Evolutionary conservation across 768 basidiomycete species (phyloP), one percentile per base, ranked within the genome.

Genomic region (Russula ochroleuca): DNA sequence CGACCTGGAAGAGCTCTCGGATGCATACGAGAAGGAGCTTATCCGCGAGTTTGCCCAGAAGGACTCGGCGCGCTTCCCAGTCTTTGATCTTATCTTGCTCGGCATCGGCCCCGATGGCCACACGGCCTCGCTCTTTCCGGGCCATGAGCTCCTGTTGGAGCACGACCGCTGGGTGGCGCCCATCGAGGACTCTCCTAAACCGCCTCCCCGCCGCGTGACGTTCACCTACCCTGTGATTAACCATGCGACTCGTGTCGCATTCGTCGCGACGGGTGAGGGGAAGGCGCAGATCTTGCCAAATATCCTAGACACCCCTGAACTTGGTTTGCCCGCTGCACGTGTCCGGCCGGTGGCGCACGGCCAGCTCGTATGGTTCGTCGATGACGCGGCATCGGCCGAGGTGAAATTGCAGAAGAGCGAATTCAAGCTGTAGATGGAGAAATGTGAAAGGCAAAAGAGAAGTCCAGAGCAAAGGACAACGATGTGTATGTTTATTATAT

Each of bases 101-200:
- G 97, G 97, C 54, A 87, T 95, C 83, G 97, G 97, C 35, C 92
- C 91, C 6, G 97, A 98, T 73, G 96, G 96, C n/a, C 97, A 99
- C 79, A 98, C 96, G 47, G 94, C 90, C 65, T 94, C 92, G 8
- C 86, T 99, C 69, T 99, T 99, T 84, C 97, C 97, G 10, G 90
- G 82, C n/a, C 96, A 98, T 72, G 76, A 75, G 41, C 82, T 98
- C 43, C 82, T 99, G 54, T 65, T 76, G n/a, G 96, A 97, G 76
- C 83, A 80, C 55, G 92, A 93, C 74, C 84, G 92, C 64, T 99
- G 97, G 97, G 91, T 99, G 25, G 96, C 95, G 1, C 89, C 85
- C 74, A 79, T 99, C 70, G 86, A 90, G 21, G 93, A 98, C 77
- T 90, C 90, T 43, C 97, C 97, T 25, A 98, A 99, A 75, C 93